Evolutionary conservation across 495 filamentous ascomycete species (phyloP).

Genomic region (Aspergillus sclerotiicarbonarius): DNA sequence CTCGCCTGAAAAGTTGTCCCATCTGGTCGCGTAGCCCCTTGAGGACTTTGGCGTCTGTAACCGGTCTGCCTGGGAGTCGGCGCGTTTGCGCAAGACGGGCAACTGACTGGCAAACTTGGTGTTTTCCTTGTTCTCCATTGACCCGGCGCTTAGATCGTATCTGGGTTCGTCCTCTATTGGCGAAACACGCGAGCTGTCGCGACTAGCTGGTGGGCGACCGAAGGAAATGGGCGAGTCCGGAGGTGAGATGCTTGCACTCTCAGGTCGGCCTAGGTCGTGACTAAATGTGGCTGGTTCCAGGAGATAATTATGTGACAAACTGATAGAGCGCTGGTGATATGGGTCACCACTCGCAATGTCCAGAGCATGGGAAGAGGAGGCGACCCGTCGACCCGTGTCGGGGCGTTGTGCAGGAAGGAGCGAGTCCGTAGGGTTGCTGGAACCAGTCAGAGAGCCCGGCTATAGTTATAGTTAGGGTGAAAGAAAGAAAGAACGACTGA

Average conservation of each 20-base stretch:
- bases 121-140: constrained; percentile 7
- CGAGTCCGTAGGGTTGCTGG: constrained; percentile 15
- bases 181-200: constrained; percentile 45
- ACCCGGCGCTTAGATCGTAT: constrained; percentile 9
- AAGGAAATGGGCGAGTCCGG: constrained; percentile 36
- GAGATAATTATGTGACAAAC: constrained; percentile 12
- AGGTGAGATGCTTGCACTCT: constrained; percentile 41
- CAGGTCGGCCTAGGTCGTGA: neutral
- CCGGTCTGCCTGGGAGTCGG: constrained; percentile 8
- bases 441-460: constrained; percentile 9
- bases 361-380: constrained; percentile 31
- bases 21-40: constrained; percentile 29
- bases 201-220: constrained; percentile 17
- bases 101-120: constrained; percentile 25
- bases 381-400: constrained; percentile 16
- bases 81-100: constrained; percentile 21
- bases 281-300: neutral
- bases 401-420: constrained; percentile 11
- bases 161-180: constrained; percentile 39
- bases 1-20: constrained; percentile 52
- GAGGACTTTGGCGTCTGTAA: constrained; percentile 13
- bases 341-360: constrained; percentile 17
- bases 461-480: constrained; percentile 1
- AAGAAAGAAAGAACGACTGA: constrained; percentile 24
- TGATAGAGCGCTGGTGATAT: constrained; percentile 21